A percentile compares a stretch with the other conserved stretches of the same genome.
Evolutionary conservation across 768 basidiomycete genomes (phyloP).

Genomic region (Trametes meyenii): DNA sequence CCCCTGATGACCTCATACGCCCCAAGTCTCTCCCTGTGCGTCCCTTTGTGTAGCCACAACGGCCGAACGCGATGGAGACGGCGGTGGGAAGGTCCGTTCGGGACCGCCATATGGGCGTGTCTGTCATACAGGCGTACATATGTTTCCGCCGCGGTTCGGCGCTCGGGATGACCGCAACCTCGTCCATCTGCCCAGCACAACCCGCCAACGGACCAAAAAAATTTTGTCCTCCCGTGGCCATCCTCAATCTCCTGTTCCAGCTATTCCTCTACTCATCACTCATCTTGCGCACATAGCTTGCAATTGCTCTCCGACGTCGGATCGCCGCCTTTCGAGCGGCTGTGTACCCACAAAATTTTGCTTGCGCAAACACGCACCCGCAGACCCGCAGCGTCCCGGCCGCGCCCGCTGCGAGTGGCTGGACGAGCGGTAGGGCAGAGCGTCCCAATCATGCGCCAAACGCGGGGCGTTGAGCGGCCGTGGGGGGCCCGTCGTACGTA

Average conservation of each 20-base stretch:
- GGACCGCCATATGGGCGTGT: not conserved
- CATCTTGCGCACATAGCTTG: not conserved
- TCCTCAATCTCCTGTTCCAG: not conserved
- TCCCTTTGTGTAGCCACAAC: not conserved
- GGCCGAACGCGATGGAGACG: not conserved
- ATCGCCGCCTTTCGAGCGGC: not conserved
- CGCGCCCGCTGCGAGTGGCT: too few relatives aligned
- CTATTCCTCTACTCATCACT: not conserved
- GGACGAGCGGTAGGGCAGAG: too few relatives aligned
- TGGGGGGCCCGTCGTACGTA: too few relatives aligned
- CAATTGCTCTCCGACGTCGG: constrained; percentile 1
- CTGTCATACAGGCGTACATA: not conserved
- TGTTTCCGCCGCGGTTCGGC: not conserved
- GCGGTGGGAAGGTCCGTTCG: not conserved
- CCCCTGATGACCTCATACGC: not conserved
- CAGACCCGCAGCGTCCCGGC: not conserved
- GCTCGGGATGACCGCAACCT: not conserved
- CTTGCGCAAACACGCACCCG: not conserved
- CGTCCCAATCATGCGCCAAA: too few relatives aligned
- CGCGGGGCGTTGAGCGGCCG: too few relatives aligned
- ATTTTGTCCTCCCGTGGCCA: not conserved
- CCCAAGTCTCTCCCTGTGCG: not conserved
- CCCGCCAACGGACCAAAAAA: too few relatives aligned
- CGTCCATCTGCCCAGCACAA: not conserved
- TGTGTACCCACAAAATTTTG: not conserved